Evolutionary conservation across 345 rosid species (phyloP).

Genomic region (Barbarea vulgaris): DNA sequence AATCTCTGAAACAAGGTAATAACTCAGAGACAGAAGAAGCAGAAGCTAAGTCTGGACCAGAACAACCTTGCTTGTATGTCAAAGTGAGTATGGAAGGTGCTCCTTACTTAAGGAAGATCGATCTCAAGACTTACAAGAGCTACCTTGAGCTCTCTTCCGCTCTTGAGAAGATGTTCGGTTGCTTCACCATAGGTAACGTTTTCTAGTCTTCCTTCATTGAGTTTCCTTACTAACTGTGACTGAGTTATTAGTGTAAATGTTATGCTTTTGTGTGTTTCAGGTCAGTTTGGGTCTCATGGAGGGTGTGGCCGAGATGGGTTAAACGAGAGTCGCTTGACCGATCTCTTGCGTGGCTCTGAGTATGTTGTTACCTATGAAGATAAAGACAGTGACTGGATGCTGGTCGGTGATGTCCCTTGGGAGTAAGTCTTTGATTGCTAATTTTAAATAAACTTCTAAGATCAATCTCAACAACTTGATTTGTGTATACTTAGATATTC

Average conservation of each 20-base stretch:
- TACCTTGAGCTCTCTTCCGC: conserved; percentile 61
- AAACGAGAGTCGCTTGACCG: conserved; percentile 54
- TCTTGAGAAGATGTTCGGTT: conserved; percentile 76
- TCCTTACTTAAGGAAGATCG: conserved; percentile 76
- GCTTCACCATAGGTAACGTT: conserved; percentile 66
- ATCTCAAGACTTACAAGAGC: conserved; percentile 63
- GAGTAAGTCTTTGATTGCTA: conserved; percentile 53
- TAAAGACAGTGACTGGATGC: conserved; percentile 88
- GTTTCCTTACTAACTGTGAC: background rate
- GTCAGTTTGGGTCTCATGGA: conserved; percentile 64
- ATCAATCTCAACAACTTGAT: conserved; percentile 17
- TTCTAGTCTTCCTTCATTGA: background rate
- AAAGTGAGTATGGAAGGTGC: conserved; percentile 90
- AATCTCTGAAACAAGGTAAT: conserved; percentile 48
- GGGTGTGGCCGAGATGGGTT: conserved; percentile 52
- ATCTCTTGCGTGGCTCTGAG: conserved; percentile 73
- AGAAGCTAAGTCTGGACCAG: conserved; percentile 52
- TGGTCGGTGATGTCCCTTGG: conserved; percentile 92
- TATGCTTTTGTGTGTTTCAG: conserved; percentile 33
- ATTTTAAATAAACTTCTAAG: background rate
- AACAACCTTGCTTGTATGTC: conserved; percentile 55
- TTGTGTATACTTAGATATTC: background rate
- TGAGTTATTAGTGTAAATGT: conserved; percentile 4
- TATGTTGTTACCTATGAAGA: conserved; percentile 83
- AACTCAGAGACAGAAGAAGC: conserved; percentile 39